phyloP scores from a whole-genome alignment of 495 filamentous ascomycete species.

The Trichoderma orchidacearum region DNA sequence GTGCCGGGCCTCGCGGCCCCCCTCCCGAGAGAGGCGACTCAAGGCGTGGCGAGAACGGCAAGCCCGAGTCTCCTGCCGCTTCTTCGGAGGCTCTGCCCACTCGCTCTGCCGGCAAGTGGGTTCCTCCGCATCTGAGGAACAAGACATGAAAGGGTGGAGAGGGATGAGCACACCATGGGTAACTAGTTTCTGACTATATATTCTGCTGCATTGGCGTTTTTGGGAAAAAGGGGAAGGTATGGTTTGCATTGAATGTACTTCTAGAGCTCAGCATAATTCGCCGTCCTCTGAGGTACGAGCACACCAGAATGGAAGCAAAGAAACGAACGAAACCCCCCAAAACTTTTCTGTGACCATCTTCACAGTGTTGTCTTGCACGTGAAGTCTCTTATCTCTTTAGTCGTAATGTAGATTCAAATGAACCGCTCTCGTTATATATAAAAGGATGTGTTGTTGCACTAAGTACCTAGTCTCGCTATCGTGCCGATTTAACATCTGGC shows the following conservation, averaged over 20 bases:
- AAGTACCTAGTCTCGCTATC: too few relatives aligned
- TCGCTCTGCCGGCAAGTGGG: slow-evolving; percentile 30
- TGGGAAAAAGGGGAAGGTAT: neutral
- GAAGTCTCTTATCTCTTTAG: too few relatives aligned
- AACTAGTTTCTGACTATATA: neutral
- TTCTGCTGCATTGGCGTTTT: slow-evolving; percentile 1
- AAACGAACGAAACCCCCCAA: neutral
- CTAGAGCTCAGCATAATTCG: slow-evolving; percentile 1
- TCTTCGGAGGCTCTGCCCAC: slow-evolving; percentile 25
- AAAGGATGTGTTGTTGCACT: too few relatives aligned
- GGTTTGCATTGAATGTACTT: slow-evolving; percentile 1
- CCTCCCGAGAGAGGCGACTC: slow-evolving; percentile 16
- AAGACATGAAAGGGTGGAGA: slow-evolving; percentile 9
- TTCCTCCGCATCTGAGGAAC: slow-evolving; percentile 18
- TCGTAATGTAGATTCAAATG: too few relatives aligned
- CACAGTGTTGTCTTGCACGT: neutral
- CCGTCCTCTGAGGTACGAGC: slow-evolving; percentile 1
- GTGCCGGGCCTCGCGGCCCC: slow-evolving; percentile 9
- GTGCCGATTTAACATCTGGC: too few relatives aligned
- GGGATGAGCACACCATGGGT: neutral
- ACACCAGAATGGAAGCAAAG: neutral
- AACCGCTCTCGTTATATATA: too few relatives aligned
- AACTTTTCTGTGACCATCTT: neutral
- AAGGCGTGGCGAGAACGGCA: slow-evolving; percentile 13
- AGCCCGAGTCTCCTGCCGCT: slow-evolving; percentile 12